phyloP scores from a whole-genome alignment of 139 green algal species.

The Auxenochlorella pyrenoidosa region DNA sequence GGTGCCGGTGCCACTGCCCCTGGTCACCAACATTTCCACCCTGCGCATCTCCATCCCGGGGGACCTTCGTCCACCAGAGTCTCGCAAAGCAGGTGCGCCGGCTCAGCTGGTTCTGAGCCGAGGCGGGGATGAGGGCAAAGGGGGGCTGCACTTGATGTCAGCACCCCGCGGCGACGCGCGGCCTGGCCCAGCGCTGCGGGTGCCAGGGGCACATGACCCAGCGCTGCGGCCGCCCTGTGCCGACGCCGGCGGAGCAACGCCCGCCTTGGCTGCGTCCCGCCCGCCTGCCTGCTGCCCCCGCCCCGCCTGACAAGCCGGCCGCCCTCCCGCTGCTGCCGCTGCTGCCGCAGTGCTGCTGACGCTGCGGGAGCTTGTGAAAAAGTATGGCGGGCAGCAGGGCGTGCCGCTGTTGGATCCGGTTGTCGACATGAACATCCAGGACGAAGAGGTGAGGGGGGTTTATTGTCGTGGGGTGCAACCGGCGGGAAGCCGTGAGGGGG shows the following conservation, averaged over 20 bases:
- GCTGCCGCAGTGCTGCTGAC: slow-evolving; percentile 56
- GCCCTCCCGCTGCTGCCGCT: background rate
- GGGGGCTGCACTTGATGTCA: too few relatives aligned
- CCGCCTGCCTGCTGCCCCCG: background rate
- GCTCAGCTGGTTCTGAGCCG: background rate
- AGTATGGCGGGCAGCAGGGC: slow-evolving; percentile 43
- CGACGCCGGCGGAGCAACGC: too few relatives aligned
- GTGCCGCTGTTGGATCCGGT: slow-evolving; percentile 85
- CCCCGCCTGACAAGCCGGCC: background rate
- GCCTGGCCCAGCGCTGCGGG: background rate
- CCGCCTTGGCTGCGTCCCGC: too few relatives aligned
- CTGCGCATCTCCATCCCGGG: slow-evolving; percentile 83
- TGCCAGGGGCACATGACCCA: too few relatives aligned
- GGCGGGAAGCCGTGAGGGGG: too few relatives aligned
- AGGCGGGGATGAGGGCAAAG: too few relatives aligned
- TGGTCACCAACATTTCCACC: slow-evolving; percentile 70
- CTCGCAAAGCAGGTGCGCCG: slow-evolving; percentile 51
- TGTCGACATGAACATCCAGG: slow-evolving; percentile 86
- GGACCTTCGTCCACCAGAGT: slow-evolving; percentile 75
- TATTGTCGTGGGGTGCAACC: background rate
- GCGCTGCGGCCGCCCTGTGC: too few relatives aligned
- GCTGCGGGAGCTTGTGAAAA: slow-evolving; percentile 58
- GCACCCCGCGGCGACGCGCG: too few relatives aligned
- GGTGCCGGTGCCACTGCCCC: slow-evolving; percentile 77
- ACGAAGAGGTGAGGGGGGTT: slow-evolving; percentile 23